phyloP scores from a whole-genome alignment of 78 protist species.

The Speleostelium caveatum region DNA sequence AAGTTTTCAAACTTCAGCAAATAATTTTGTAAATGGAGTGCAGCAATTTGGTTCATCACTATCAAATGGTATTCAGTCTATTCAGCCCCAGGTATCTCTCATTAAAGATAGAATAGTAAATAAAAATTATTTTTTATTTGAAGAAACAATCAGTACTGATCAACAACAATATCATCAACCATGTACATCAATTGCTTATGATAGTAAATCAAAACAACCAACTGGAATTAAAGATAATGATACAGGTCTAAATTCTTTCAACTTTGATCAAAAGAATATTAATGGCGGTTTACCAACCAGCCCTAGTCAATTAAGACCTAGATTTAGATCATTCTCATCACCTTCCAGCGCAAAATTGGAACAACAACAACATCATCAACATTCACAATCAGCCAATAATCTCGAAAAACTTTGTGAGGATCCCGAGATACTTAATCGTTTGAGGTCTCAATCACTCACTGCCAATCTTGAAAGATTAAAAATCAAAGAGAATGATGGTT shows the following conservation, averaged over 20 bases:
- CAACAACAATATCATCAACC: neutral
- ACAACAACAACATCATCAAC: neutral
- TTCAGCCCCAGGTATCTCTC: neutral
- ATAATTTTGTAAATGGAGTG: slow-evolving; percentile 4
- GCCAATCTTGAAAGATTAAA: neutral
- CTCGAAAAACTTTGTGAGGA: neutral
- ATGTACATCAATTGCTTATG: neutral
- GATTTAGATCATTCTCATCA: slow-evolving; percentile 51
- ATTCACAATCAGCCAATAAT: neutral
- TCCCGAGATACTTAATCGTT: neutral
- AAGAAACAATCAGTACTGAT: slow-evolving; percentile 1
- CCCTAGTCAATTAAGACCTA: neutral
- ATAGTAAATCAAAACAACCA: neutral
- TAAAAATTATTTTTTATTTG: neutral
- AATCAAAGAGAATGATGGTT: neutral
- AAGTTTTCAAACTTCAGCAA: neutral
- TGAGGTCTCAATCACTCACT: neutral
- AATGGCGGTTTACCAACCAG: neutral
- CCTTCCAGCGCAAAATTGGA: neutral
- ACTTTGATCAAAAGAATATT: no score
- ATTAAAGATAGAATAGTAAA: neutral
- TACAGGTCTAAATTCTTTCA: slow-evolving; percentile 7
- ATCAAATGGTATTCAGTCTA: neutral
- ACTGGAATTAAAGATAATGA: slow-evolving; percentile 43
- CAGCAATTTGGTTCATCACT: neutral